Conservation (phyloP, 257 asterid species). For the Scutellaria galericulata region DNA sequence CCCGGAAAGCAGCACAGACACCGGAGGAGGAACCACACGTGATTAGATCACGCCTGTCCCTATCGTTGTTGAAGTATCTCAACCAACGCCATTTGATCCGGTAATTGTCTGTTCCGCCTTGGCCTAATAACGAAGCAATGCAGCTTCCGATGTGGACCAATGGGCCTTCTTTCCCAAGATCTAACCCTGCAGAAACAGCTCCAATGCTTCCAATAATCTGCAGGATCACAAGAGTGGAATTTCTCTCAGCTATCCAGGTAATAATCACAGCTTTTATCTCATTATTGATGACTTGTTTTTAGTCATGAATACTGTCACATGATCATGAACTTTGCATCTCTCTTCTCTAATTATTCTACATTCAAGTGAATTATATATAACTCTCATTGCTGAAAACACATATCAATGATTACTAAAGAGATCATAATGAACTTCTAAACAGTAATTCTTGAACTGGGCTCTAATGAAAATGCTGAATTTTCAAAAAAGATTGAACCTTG, state of each 20-base stretch:
- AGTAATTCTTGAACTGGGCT: neutral
- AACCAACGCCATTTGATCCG: slow-evolving; percentile 84
- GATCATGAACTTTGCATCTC: slow-evolving; percentile 1
- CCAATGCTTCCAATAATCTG: slow-evolving; percentile 94
- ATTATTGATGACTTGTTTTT: too few relatives aligned
- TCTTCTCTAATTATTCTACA: neutral
- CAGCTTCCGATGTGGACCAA: slow-evolving; percentile 86
- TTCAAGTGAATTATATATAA: neutral
- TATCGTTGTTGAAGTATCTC: slow-evolving; percentile 86
- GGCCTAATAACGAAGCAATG: slow-evolving; percentile 79
- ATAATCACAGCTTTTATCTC: too few relatives aligned
- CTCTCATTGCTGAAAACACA: neutral
- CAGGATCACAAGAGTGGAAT: slow-evolving; percentile 23
- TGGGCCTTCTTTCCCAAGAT: slow-evolving; percentile 95
- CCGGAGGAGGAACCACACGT: slow-evolving; percentile 91
- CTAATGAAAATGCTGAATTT: neutral
- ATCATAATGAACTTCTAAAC: neutral
- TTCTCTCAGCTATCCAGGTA: slow-evolving; percentile 30
- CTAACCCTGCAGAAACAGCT: slow-evolving; percentile 88
- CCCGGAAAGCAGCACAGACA: slow-evolving; percentile 92
- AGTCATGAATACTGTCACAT: neutral
- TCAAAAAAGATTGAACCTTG: slow-evolving; percentile 50
- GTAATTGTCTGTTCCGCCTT: slow-evolving; percentile 83
- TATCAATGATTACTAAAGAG: neutral
- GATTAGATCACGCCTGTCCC: slow-evolving; percentile 86